Percentiles rank a stretch among this genome's conserved stretches.
Conservation (phyloP, 306 rosid species). For the Ochetophila trinervis region DNA sequence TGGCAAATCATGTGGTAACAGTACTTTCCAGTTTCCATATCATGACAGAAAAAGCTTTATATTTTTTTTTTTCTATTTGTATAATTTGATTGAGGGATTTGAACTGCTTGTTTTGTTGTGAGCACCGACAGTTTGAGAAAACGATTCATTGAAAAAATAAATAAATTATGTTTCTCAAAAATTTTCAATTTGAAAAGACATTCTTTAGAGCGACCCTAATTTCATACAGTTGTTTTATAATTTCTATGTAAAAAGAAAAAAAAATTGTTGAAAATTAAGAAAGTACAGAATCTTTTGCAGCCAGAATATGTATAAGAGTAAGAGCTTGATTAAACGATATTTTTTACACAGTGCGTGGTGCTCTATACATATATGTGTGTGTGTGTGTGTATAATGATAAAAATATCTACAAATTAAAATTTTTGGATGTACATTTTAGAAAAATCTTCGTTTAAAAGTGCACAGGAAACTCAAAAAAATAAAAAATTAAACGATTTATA, state of each 20-base stretch:
- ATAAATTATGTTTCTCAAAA: too few species aligned
- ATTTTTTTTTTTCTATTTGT: neutral
- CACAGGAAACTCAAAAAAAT: too few species aligned
- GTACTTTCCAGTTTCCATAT: constrained; percentile 8
- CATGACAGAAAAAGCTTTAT: constrained; percentile 8
- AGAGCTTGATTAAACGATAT: too few species aligned
- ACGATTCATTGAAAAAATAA: neutral
- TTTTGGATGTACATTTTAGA: too few species aligned
- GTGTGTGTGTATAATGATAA: too few species aligned
- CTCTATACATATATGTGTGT: too few species aligned
- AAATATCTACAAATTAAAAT: too few species aligned
- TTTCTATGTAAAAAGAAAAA: neutral
- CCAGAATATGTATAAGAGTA: too few species aligned
- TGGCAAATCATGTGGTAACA: constrained; percentile 18
- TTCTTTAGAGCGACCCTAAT: constrained; percentile 9
- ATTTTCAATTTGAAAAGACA: constrained; percentile 12
- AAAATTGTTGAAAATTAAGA: neutral
- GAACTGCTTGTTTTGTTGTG: constrained; percentile 27
- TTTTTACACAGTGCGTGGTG: too few species aligned
- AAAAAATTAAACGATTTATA: too few species aligned
- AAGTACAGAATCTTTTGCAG: neutral
- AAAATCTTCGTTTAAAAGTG: too few species aligned
- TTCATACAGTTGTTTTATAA: constrained; percentile 11
- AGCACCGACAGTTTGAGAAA: constrained; percentile 60
- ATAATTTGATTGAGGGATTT: constrained; percentile 19